Conservation (phyloP, 495 filamentous ascomycete genomes). For the Daldinia concentrica region DNA sequence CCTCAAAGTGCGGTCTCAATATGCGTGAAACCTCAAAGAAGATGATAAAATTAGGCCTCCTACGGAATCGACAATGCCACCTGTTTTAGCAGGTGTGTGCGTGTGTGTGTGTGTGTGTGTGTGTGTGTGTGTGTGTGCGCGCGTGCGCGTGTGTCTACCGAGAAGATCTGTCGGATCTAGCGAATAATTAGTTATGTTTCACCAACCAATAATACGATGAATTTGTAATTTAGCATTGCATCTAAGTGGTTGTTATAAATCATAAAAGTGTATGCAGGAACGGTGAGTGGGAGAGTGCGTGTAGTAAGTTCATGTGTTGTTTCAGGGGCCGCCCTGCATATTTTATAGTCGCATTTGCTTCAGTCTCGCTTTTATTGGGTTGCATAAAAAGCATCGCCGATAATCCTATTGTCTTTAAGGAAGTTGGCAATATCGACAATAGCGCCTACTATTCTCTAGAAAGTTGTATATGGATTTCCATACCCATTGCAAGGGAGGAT, state of each 20-base stretch:
- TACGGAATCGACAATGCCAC: not conserved
- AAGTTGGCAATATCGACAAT: not conserved
- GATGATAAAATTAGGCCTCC: not conserved
- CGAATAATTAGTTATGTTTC: not conserved
- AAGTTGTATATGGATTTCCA: not conserved
- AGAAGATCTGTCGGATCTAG: not conserved
- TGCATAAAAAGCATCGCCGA: constrained; percentile 15
- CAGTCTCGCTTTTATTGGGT: constrained; percentile 13
- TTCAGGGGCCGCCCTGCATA: constrained; percentile 39
- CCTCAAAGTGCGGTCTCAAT: constrained; percentile 1
- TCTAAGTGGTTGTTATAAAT: constrained; percentile 7
- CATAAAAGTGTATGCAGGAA: not conserved
- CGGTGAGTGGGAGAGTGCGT: constrained; percentile 1
- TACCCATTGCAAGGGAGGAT: not conserved
- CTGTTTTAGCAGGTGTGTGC: not conserved
- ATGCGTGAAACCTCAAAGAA: constrained; percentile 23
- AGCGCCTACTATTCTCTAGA: not conserved
- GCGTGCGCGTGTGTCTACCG: not conserved
- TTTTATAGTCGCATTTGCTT: constrained; percentile 32
- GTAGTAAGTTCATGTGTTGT: constrained; percentile 19
- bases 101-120: not conserved
- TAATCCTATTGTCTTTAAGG: not conserved
- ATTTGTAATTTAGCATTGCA: constrained; percentile 2
- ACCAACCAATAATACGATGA: not conserved
- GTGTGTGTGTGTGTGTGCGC: not conserved